Percentiles rank a stretch among this genome's conserved stretches.
These are phyloP conservation scores for Xanthoconium purpureum DNA, from an alignment of 768 basidiomycete genomes.

Conservation along the genomic window DNA sequence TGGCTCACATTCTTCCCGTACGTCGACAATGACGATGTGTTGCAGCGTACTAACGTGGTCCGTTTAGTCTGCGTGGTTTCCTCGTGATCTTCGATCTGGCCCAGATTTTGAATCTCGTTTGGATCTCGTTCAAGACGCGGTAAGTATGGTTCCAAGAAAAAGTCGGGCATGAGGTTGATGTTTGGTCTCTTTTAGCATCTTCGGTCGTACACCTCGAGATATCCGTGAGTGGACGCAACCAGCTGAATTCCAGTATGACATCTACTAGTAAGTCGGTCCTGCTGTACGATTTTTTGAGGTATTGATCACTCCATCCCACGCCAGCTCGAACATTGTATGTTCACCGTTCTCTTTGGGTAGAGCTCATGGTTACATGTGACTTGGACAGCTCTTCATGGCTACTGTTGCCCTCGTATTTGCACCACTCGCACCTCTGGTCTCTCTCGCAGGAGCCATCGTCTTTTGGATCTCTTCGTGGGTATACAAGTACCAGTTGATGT, in stretches of 20 bases:
- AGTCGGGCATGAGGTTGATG: slow-evolving; percentile 1
- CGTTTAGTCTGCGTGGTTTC: slow-evolving; percentile 81
- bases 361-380: slow-evolving; percentile 5
- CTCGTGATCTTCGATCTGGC: slow-evolving; percentile 93
- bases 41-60: slow-evolving; percentile 1
- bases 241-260: slow-evolving; percentile 82
- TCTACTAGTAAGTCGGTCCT: slow-evolving; percentile 65
- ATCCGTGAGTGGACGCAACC: slow-evolving; percentile 90
- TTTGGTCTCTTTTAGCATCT: slow-evolving; percentile 42
- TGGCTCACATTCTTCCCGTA: slow-evolving; percentile 95
- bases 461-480: slow-evolving; percentile 87
- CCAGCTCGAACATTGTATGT: slow-evolving; percentile 57
- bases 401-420: slow-evolving; percentile 94
- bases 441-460: slow-evolving; percentile 75
- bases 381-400: slow-evolving; percentile 73
- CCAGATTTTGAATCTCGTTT: slow-evolving; percentile 87
- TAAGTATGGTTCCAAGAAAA: slow-evolving; percentile 30
- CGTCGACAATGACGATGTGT: slow-evolving; percentile 26
- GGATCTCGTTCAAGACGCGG: slow-evolving; percentile 82
- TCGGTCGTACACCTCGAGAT: slow-evolving; percentile 88
- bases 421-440: slow-evolving; percentile 89
- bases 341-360: not conserved
- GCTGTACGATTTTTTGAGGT: not conserved
- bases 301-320: slow-evolving; percentile 2
- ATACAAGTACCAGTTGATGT: slow-evolving; percentile 97